Evolutionary conservation across 768 basidiomycete genomes (phyloP), one percentile per base, ranked within the genome.

Genomic region (Pleurotus pulmonarius): DNA sequence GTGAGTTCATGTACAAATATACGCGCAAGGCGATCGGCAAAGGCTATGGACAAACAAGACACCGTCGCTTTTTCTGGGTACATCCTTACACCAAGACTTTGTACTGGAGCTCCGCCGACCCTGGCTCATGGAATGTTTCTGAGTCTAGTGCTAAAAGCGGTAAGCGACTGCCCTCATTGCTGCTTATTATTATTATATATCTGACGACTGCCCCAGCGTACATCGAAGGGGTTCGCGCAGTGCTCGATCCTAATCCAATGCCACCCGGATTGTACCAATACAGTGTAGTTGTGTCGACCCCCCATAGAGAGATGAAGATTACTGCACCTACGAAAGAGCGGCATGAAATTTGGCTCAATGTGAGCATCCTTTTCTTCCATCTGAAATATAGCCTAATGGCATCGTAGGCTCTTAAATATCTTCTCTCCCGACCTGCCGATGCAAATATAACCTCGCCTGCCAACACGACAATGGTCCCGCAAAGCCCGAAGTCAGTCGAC

Each of bases 11-110:
- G 75, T 92, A 91, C 82, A 98, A 98, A 78, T 98, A 99, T 73
- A 98, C 96, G 7, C 81, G 96, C 51, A 82, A 85, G 56, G 74
- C 90, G 15, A 84, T 98, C 64, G 93, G 94, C 20, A 95, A 91
- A 71, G 94, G 93, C 11, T 83, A 94, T 67, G 92, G 92, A 18
- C 89, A 93, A 69, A 87, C 84, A 68, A 77, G 95, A 51, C 97
- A 99, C 72, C 87, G 85, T 69, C 81, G 97, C 38, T 99, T 94
- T 85, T 97, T 98, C 81, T 99, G 97, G 97, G 87, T 99, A n/a
- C 96, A 98, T 71, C 97, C 97, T 16, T 99, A 98, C 69, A 98
- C 95, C 40, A 93, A 92, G 76, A 98, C 94, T 4, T 65, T 99
- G 57, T 98, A 98, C 70, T 99, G 97, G 97, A 93, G 92, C 65